phyloP scores from a whole-genome alignment of 2,329 filamentous ascomycete species.

The Phyllosticta citribraziliensis region DNA sequence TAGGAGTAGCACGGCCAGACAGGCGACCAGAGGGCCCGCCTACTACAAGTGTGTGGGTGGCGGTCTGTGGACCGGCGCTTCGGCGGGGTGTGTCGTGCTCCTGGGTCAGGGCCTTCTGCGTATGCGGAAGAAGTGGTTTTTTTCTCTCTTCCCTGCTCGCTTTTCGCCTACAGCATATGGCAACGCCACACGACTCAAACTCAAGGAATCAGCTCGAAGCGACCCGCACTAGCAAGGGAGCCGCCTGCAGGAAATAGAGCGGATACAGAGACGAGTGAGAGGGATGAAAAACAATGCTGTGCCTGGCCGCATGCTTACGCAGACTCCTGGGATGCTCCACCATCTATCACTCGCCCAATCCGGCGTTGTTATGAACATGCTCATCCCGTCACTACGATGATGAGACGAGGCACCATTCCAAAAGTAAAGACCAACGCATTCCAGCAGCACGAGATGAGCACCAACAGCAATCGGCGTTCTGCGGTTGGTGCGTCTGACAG shows the following conservation, averaged over 20 bases:
- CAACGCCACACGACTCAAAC: neutral
- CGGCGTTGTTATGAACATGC: neutral
- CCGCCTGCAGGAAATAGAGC: neutral
- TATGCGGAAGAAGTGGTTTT: neutral
- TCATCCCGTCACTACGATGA: neutral
- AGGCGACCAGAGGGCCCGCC: neutral
- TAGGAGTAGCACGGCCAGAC: neutral
- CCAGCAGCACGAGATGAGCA: constrained; percentile 1
- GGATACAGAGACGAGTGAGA: neutral
- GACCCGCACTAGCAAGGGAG: neutral
- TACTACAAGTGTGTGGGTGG: neutral
- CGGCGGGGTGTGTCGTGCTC: neutral
- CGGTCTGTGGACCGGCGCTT: constrained; percentile 8
- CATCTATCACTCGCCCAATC: neutral
- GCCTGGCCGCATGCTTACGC: neutral
- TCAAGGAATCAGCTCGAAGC: neutral
- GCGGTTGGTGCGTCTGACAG: constrained; percentile 9
- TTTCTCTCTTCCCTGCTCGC: neutral
- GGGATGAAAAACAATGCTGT: neutral
- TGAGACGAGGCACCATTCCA: constrained; percentile 7
- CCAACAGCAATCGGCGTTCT: neutral
- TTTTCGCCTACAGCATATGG: constrained; percentile 2
- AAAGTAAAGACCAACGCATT: neutral
- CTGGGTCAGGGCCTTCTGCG: neutral
- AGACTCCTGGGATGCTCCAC: neutral